These are phyloP conservation scores for Sherardia arvensis DNA, from an alignment of 257 asterid genomes.

Conservation along the genomic window DNA sequence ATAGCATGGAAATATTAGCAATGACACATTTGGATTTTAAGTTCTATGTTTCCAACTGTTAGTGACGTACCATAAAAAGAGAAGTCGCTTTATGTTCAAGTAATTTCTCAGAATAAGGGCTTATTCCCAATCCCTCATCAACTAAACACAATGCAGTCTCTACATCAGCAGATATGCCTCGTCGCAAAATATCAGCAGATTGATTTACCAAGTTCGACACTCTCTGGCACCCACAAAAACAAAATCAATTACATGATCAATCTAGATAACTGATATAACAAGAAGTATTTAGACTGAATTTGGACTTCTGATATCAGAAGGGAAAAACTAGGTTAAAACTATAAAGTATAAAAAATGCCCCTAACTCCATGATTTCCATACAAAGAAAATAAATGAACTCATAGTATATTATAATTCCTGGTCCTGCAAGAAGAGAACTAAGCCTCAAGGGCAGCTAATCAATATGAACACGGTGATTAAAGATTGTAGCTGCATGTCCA, in stretches of 20 bases:
- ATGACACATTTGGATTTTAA: background rate
- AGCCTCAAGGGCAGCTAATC: background rate
- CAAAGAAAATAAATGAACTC: background rate
- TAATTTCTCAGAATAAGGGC: slow-evolving; percentile 57
- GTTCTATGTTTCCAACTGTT: slow-evolving; percentile 11
- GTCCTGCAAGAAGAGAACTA: background rate
- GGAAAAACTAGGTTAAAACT: background rate
- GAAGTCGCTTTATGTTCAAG: slow-evolving; percentile 78
- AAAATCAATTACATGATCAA: slow-evolving; percentile 6
- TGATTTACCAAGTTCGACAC: slow-evolving; percentile 50
- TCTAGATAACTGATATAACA: background rate
- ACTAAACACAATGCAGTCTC: slow-evolving; percentile 56
- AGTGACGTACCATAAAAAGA: slow-evolving; percentile 63
- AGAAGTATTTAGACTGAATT: slow-evolving; percentile 8
- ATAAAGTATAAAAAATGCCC: background rate
- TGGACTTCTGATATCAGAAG: background rate
- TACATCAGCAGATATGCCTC: slow-evolving; percentile 41
- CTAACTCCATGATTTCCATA: no score
- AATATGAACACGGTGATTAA: background rate
- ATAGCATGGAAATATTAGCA: background rate
- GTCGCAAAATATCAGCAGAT: slow-evolving; percentile 48
- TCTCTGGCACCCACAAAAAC: slow-evolving; percentile 43
- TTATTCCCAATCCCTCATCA: slow-evolving; percentile 62
- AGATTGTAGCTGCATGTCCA: background rate
- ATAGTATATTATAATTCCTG: background rate